phyloP scores from a whole-genome alignment of 2,329 filamentous ascomycete species.

The Grosmannia clavigera region DNA sequence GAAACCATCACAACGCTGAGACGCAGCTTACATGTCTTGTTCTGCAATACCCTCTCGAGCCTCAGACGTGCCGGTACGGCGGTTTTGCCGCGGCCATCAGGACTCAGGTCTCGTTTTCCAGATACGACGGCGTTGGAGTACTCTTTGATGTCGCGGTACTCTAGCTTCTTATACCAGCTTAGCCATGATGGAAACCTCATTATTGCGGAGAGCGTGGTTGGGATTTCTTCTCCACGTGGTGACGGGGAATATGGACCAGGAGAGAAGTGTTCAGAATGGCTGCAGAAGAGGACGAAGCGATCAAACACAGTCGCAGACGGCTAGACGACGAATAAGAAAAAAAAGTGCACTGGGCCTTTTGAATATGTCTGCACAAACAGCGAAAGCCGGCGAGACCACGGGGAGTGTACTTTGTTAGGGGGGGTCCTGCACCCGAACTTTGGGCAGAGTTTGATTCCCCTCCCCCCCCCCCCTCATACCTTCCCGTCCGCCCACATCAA shows the following conservation, averaged over 20 bases:
- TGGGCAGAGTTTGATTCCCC: not conserved
- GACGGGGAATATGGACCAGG: not conserved
- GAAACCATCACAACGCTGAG: not conserved
- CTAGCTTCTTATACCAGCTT: constrained; percentile 36
- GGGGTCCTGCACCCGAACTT: not conserved
- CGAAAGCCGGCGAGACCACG: too few relatives aligned
- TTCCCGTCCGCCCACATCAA: not conserved
- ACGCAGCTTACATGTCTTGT: constrained; percentile 28
- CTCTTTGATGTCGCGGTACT: constrained; percentile 33
- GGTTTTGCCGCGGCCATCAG: constrained; percentile 22
- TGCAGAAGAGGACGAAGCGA: not conserved
- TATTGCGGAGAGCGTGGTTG: not conserved
- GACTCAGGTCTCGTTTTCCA: constrained; percentile 23
- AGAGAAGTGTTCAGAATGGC: not conserved
- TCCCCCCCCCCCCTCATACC: not conserved
- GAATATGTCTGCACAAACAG: not conserved
- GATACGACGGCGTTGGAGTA: constrained; percentile 25
- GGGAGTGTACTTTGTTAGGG: too few relatives aligned
- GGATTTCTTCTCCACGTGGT: not conserved
- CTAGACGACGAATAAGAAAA: not conserved
- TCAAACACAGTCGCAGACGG: not conserved
- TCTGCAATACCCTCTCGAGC: constrained; percentile 32
- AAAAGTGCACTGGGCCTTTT: not conserved
- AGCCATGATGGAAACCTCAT: constrained; percentile 24
- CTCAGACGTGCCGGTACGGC: constrained; percentile 26